phyloP scores from a whole-genome alignment of 805 yeast genomes.

The Yamadazyma takamatsuzukensis region DNA sequence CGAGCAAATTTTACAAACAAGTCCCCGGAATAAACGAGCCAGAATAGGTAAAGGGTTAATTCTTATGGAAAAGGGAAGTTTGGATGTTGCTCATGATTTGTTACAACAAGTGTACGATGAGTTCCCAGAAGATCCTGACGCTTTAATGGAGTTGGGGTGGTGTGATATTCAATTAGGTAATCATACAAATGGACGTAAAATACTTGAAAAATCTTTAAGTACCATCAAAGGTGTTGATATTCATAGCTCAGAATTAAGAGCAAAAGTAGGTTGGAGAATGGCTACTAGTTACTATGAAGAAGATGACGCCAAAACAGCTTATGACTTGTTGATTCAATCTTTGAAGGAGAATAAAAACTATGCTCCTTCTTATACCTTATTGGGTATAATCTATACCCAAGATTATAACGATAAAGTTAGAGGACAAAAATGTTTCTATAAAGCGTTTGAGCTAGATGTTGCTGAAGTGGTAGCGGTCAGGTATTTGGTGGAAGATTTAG shows the following conservation, averaged over 20 bases:
- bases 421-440: constrained; percentile 82
- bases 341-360: constrained; percentile 59
- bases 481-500: constrained; percentile 65
- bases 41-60: constrained; percentile 81
- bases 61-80: constrained; percentile 59
- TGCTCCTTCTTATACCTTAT: constrained; percentile 78
- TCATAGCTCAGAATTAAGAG: constrained; percentile 51
- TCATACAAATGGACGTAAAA: constrained; percentile 47
- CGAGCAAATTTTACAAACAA: constrained; percentile 49
- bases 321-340: constrained; percentile 54
- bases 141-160: constrained; percentile 75
- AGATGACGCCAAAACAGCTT: constrained; percentile 33
- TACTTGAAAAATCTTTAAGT: constrained; percentile 42
- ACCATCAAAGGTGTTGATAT: constrained; percentile 49
- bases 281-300: constrained; percentile 59
- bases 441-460: constrained; percentile 83
- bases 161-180: constrained; percentile 57
- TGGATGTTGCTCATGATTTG: constrained; percentile 49
- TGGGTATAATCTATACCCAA: constrained; percentile 70
- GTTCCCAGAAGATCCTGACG: constrained; percentile 52
- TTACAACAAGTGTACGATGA: constrained; percentile 48
- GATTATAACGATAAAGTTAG: constrained; percentile 56
- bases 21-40: constrained; percentile 53
- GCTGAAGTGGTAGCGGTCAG: constrained; percentile 73
- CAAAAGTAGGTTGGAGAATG: constrained; percentile 65